These are phyloP conservation scores for Nectriaceae sp. DNA, from an alignment of 2,329 filamentous ascomycete species.

Conservation along the genomic window DNA sequence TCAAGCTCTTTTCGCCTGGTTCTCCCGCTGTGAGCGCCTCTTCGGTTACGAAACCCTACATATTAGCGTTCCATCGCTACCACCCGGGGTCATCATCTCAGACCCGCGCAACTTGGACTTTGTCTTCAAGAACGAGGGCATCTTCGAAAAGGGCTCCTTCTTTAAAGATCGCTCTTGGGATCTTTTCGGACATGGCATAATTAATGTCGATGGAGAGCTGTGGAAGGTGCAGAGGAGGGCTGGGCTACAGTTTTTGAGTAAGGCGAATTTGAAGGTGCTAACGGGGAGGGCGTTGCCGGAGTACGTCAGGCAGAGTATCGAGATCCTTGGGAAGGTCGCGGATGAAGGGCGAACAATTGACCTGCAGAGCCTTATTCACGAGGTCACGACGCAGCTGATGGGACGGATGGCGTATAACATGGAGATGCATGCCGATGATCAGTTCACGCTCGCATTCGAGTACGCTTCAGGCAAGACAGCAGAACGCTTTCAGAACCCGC, in stretches of 20 bases:
- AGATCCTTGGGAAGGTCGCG: constrained; percentile 35
- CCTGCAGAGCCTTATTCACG: constrained; percentile 61
- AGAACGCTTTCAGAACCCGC: constrained; percentile 65
- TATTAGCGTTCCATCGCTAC: constrained; percentile 63
- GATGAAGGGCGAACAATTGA: constrained; percentile 44
- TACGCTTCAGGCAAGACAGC: constrained; percentile 61
- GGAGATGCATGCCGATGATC: constrained; percentile 64
- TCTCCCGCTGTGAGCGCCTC: constrained; percentile 56
- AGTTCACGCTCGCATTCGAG: constrained; percentile 63
- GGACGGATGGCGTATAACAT: constrained; percentile 70
- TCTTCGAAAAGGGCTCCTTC: constrained; percentile 64
- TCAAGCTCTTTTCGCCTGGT: constrained; percentile 64
- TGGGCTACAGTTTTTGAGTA: constrained; percentile 59
- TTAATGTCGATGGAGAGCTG: constrained; percentile 65
- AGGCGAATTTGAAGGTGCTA: constrained; percentile 57
- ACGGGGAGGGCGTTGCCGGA: constrained; percentile 58
- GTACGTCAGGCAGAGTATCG: constrained; percentile 49
- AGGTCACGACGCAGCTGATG: constrained; percentile 66
- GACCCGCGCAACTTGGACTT: constrained; percentile 63
- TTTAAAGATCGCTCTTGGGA: constrained; percentile 62
- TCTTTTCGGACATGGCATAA: constrained; percentile 66
- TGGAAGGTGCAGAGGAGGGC: constrained; percentile 66
- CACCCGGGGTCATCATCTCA: constrained; percentile 64
- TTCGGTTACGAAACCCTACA: constrained; percentile 63
- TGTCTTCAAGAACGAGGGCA: constrained; percentile 60